Evolutionary conservation across 495 filamentous ascomycete genomes (phyloP), one percentile per base, ranked within the genome.

Genomic region (Copromyces sp.): DNA sequence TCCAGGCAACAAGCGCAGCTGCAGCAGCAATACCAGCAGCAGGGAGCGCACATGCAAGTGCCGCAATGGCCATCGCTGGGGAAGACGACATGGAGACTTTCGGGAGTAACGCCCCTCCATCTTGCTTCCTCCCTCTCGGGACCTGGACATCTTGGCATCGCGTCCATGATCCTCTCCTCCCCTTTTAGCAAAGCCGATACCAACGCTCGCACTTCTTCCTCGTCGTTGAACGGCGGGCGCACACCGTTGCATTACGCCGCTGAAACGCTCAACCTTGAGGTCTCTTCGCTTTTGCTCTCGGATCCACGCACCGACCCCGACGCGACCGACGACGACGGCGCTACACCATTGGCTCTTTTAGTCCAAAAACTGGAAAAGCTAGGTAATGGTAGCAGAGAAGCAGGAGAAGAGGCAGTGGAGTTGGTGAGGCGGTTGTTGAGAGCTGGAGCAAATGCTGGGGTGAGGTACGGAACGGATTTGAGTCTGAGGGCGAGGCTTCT

Each of bases 161-260:
- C 45, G 2, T 16, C 53, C 12, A 65, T 65, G 53, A 9, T 65
- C 14, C 24, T 37, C 0, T 35, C 29, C 2, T 16, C 24, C 14
- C 29, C 53, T 29, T 9, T 9, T 14, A 32, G 12, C 53, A 65
- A 65, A 17, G 6, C 53, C 32, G 53, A 65, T 24, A 9, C 29
- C 6, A 65, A 65, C 29, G 53, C 53, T 9, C 53, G 53, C 3
- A 35, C 53, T 0, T 24, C 20, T 8, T 3, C 40, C 12, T 42
- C 40, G 4, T 42, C 45, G 0, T n/a, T 20, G 9, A 53, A 4
- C 53, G 24, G 24, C 9, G 74, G 75, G 0, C 69, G 72, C 0
- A 77, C 74, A 0, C 74, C 75, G 2, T 47, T 80, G 3, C 77
- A 76, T 40, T 77, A 74, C 72, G 75, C 78, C 6, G 72, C 47